phyloP scores from a whole-genome alignment of 495 filamentous ascomycete genomes.

The Pseudomonodictys pantanalensis region DNA sequence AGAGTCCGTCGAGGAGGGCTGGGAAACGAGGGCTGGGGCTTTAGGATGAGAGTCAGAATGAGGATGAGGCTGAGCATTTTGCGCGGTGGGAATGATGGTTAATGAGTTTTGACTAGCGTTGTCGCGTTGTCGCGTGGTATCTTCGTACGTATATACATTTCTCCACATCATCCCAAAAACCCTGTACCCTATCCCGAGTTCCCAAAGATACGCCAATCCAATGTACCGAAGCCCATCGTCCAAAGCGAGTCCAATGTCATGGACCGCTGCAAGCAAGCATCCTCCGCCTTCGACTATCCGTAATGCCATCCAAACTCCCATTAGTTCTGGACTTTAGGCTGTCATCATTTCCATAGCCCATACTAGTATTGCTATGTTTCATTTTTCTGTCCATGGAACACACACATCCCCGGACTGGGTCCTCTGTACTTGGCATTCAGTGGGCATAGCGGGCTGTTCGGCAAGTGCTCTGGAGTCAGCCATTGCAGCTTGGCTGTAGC shows the following conservation, averaged over 20 bases:
- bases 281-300: background rate
- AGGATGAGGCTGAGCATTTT: no score
- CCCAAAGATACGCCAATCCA: no score
- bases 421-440: slow-evolving; percentile 54
- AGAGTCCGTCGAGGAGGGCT: slow-evolving; percentile 15
- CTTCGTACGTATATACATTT: no score
- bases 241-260: no score
- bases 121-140: no score
- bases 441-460: slow-evolving; percentile 63
- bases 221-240: no score
- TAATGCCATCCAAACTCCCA: background rate
- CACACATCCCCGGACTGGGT: slow-evolving; percentile 55
- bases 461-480: slow-evolving; percentile 63
- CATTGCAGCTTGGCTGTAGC: slow-evolving; percentile 48
- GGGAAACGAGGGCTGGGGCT: background rate
- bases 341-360: background rate
- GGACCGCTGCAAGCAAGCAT: background rate
- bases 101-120: no score
- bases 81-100: no score
- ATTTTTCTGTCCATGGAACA: slow-evolving; percentile 43
- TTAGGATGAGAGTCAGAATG: background rate
- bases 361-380: slow-evolving; percentile 19
- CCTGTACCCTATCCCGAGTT: no score
- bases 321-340: no score
- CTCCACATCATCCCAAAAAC: no score